Conservation (phyloP, 805 yeast species). For the Ascoidea asiatica region DNA sequence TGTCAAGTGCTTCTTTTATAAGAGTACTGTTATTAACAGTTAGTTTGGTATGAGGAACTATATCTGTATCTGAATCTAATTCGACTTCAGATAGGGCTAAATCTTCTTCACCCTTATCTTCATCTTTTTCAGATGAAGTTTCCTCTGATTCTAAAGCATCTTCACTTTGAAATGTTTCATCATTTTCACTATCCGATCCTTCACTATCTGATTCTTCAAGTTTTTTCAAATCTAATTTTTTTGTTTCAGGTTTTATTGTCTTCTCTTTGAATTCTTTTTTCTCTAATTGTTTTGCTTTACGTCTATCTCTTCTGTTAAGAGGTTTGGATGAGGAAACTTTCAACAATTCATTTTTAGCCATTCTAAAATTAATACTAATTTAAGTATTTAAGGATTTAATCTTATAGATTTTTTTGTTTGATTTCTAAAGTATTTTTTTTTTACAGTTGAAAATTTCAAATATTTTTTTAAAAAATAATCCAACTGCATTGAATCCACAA, state of each 20-base stretch:
- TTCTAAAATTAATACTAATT: too few species aligned
- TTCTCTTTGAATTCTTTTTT: constrained; percentile 15
- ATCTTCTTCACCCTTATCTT: constrained; percentile 65
- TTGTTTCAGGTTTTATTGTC: constrained; percentile 25
- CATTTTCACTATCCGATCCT: constrained; percentile 23
- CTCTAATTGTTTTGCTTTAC: too few species aligned
- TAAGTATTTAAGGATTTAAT: too few species aligned
- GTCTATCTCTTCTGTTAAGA: too few species aligned
- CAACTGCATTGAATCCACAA: too few species aligned
- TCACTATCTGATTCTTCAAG: constrained; percentile 26
- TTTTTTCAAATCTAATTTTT: constrained; percentile 34
- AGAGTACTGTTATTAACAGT: constrained; percentile 87
- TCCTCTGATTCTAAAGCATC: constrained; percentile 35
- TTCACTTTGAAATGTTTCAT: constrained; percentile 27
- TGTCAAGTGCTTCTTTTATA: constrained; percentile 49
- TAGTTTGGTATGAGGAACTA: constrained; percentile 81
- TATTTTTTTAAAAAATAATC: too few species aligned
- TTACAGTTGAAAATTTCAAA: too few species aligned
- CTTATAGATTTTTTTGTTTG: too few species aligned
- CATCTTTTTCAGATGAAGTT: constrained; percentile 40
- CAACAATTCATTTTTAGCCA: too few species aligned
- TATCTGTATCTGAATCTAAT: constrained; percentile 86
- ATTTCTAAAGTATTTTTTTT: too few species aligned
- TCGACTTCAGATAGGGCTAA: constrained; percentile 85
- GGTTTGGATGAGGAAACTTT: too few species aligned